A percentile compares a stretch with the other conserved stretches of the same genome.
Conservation (phyloP, 139 green algal genomes). For the Chlorella sp. region DNA sequence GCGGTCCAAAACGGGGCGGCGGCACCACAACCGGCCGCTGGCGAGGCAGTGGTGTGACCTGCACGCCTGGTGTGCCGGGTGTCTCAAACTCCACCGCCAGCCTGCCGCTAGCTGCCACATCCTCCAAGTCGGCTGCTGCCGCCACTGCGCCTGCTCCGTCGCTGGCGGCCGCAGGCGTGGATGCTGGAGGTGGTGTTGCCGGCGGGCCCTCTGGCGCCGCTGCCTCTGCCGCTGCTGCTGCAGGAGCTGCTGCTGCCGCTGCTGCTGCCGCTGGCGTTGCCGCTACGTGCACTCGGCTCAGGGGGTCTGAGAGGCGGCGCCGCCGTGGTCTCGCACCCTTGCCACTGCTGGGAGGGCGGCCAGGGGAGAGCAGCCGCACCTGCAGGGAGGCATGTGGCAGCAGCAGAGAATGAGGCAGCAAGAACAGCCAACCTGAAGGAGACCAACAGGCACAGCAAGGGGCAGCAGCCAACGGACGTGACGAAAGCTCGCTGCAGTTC, state of each 20-base stretch:
- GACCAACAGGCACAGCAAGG: neutral
- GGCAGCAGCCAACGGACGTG: too few species aligned
- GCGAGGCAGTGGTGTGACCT: constrained; percentile 20
- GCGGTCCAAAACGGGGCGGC: neutral
- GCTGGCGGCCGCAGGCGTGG: neutral
- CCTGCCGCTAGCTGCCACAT: neutral
- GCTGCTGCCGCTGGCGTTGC: neutral
- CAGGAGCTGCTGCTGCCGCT: neutral
- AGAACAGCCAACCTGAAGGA: neutral
- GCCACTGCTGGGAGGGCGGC: constrained; percentile 7
- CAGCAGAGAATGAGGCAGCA: neutral
- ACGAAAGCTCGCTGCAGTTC: too few species aligned
- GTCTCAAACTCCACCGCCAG: neutral
- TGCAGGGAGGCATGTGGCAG: neutral
- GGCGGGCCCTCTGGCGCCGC: neutral
- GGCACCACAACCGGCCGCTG: constrained; percentile 14
- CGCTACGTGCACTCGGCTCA: neutral
- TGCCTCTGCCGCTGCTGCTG: neutral
- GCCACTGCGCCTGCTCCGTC: neutral
- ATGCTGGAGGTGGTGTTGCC: neutral
- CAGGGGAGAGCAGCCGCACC: constrained; percentile 27
- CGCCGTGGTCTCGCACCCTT: neutral
- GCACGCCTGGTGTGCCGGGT: constrained; percentile 20
- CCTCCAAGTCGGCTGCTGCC: neutral
- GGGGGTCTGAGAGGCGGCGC: constrained; percentile 11